Conservation (phyloP, 2,329 filamentous ascomycete species). For the Dothideomycetidae sp. region DNA sequence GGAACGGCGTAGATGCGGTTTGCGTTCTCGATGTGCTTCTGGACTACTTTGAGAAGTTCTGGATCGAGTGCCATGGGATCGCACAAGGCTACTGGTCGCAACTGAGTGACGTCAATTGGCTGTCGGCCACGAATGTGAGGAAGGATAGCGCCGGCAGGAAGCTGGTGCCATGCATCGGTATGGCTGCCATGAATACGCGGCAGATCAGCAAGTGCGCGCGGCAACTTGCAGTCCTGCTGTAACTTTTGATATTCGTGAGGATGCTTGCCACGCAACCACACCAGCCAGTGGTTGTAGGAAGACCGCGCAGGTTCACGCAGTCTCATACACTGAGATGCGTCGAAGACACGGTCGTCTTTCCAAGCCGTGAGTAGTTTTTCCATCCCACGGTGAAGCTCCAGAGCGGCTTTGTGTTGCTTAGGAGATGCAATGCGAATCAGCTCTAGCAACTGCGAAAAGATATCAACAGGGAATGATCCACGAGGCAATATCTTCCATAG, state of each 20-base stretch:
- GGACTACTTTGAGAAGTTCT: constrained; percentile 9
- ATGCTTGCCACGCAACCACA: constrained; percentile 4
- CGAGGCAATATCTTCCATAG: neutral
- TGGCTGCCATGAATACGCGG: constrained; percentile 8
- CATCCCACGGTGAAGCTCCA: constrained; percentile 6
- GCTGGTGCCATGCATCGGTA: constrained; percentile 10
- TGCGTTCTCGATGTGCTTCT: constrained; percentile 8
- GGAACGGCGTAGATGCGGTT: constrained; percentile 7
- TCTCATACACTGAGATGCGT: constrained; percentile 6
- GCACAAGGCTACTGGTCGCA: constrained; percentile 6
- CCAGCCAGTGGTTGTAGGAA: constrained; percentile 7
- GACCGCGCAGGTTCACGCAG: constrained; percentile 8
- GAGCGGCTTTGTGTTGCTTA: constrained; percentile 1
- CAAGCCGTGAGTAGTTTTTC: constrained; percentile 6
- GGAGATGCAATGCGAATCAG: constrained; percentile 4
- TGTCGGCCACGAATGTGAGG: constrained; percentile 4
- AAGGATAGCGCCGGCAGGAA: constrained; percentile 8
- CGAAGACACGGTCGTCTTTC: constrained; percentile 7
- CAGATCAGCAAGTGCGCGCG: neutral
- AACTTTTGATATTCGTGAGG: constrained; percentile 2
- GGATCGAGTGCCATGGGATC: constrained; percentile 6
- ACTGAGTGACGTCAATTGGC: constrained; percentile 3
- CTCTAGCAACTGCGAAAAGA: neutral
- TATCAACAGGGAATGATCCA: constrained; percentile 3
- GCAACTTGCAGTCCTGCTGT: neutral